Base-by-base conservation (phyloP, 2,329 filamentous ascomycete species). In the Diaporthe velutina region DNA sequence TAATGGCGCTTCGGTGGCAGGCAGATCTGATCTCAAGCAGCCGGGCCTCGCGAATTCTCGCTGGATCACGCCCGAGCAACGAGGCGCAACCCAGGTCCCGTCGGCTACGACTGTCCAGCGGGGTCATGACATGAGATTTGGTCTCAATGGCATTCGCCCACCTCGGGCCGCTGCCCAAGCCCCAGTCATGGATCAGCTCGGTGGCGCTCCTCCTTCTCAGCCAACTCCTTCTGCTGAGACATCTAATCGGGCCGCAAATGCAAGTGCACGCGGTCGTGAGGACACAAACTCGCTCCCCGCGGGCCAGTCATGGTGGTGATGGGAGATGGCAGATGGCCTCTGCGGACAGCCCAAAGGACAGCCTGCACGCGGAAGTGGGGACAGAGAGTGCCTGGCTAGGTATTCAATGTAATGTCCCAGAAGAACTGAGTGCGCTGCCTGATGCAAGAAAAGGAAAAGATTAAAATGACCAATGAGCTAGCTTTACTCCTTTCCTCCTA, bases 291-390 rank as follows among this genome's bases (percentile, higher is more conserved):
- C 57, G 8, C 57, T 72, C 48, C 70, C 70, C 25, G 10, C 35
- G 33, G 70, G 57, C 25, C 70, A 72, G 70, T 35, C 70, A 54
- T 64, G 70, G 57, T 64, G 70, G 70, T 72, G 38, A 40, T n/a
- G n/a, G n/a, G n/a, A n/a, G 28, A 33, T 33, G 55, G 55, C n/a
- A 28, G 12, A n/a, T 30, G 17, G 22, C 2, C 22, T 30, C 9
- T 33, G 40, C 60, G 30, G 13, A 13, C 40, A 22, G 19, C 60
- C 15, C 12, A 9, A 50, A 30, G 17, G 25, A 30, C n/a, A 30
- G 12, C 22, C 9, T 45, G 19, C n/a, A 4, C 8, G 8, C 40
- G 25, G 8, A 3, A 13, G 13, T 4, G 8, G n/a, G n/a, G n/a
- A n/a, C n/a, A n/a, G n/a, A 30, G 15, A 30, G 1, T 64, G n/a